phyloP scores from a whole-genome alignment of 179 eudicot species.

The Silene noctiflora region DNA sequence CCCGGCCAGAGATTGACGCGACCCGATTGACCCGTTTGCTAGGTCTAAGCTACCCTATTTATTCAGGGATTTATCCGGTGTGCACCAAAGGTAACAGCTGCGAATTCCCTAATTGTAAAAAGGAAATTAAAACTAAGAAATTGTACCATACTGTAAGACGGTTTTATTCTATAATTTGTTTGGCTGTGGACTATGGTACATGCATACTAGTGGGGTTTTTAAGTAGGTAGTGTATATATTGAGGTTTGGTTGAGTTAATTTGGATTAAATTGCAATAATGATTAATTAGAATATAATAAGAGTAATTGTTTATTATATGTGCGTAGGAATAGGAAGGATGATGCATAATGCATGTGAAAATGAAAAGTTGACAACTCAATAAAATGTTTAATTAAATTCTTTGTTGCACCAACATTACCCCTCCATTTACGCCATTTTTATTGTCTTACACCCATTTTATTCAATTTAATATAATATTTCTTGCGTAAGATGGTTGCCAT shows the following conservation, averaged over 20 bases:
- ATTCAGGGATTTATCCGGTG: no score
- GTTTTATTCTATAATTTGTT: no score
- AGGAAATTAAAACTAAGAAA: no score
- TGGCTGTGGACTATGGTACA: background rate
- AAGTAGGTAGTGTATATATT: background rate
- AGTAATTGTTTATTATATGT: constrained; percentile 17
- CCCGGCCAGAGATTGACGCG: no score
- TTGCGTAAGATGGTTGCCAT: background rate
- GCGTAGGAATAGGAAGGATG: constrained; percentile 27
- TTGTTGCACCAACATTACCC: constrained; percentile 17
- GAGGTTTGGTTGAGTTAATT: constrained; percentile 14
- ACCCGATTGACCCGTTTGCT: no score
- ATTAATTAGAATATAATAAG: constrained; percentile 21
- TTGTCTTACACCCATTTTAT: background rate
- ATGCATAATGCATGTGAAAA: constrained; percentile 16
- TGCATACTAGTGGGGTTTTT: background rate
- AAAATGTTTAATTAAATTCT: background rate
- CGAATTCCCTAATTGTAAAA: no score
- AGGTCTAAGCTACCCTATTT: no score
- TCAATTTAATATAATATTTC: background rate
- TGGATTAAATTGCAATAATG: background rate
- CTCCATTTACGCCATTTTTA: constrained; percentile 14
- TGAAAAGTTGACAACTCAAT: constrained; percentile 11
- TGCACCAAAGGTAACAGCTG: no score
- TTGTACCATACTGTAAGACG: no score